These are phyloP conservation scores for Thalassiosira gravida DNA, from an alignment of 352 stramenopile genomes.

Conservation along the genomic window DNA sequence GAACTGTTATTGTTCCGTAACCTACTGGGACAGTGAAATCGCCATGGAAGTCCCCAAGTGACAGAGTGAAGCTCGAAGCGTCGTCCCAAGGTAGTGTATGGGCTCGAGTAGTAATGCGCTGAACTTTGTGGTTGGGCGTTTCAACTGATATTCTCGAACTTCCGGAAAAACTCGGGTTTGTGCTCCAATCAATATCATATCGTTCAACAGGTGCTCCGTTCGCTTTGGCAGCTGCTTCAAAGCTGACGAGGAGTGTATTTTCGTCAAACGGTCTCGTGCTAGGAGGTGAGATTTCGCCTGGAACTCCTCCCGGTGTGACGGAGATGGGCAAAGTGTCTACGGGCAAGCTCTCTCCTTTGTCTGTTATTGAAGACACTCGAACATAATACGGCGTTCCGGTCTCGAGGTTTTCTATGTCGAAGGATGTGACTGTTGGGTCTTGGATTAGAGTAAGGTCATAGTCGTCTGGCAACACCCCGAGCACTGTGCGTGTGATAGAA, in stretches of 20 bases:
- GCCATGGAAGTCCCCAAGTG: slow-evolving; percentile 77
- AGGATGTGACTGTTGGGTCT: slow-evolving; percentile 44
- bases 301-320: slow-evolving; percentile 59
- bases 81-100: slow-evolving; percentile 72
- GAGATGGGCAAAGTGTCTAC: slow-evolving; percentile 27
- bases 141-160: slow-evolving; percentile 41
- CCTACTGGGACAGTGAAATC: slow-evolving; percentile 65
- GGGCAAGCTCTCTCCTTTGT: slow-evolving; percentile 61
- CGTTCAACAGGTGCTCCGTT: slow-evolving; percentile 67
- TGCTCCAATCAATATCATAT: slow-evolving; percentile 72
- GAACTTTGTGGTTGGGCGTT: slow-evolving; percentile 65
- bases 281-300: slow-evolving; percentile 48
- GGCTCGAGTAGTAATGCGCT: slow-evolving; percentile 75
- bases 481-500: slow-evolving; percentile 37
- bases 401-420: slow-evolving; percentile 46
- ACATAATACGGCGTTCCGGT: slow-evolving; percentile 74
- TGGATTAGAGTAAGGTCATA: slow-evolving; percentile 57
- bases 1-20: slow-evolving; percentile 60
- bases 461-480: slow-evolving; percentile 68
- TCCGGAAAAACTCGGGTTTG: slow-evolving; percentile 60
- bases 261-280: slow-evolving; percentile 48
- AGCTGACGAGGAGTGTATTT: slow-evolving; percentile 66
- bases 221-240: slow-evolving; percentile 62
- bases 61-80: slow-evolving; percentile 74
- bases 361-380: slow-evolving; percentile 61